These are phyloP conservation scores for Hanseniaspora taiwanica DNA, from an alignment of 805 yeast genomes.

Conservation along the genomic window DNA sequence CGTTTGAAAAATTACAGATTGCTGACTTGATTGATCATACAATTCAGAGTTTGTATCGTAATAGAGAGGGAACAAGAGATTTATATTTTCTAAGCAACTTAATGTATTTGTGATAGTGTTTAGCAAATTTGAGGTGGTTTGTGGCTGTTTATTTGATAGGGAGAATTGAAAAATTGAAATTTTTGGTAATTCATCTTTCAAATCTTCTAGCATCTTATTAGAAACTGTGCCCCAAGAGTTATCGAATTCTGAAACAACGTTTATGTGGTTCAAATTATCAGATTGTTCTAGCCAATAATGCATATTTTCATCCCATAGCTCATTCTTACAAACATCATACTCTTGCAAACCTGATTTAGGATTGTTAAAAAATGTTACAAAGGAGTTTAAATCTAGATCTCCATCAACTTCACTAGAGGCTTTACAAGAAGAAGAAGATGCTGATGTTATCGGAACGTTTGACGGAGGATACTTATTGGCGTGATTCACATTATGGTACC, in stretches of 20 bases:
- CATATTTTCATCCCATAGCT: constrained; percentile 44
- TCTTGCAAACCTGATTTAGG: constrained; percentile 49
- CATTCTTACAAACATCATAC: constrained; percentile 33
- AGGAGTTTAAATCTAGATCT: constrained; percentile 7
- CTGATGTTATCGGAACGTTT: constrained; percentile 2
- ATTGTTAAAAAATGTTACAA: constrained; percentile 28
- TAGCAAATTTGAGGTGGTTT: constrained; percentile 10
- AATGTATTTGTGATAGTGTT: constrained; percentile 35
- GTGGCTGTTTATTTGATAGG: constrained; percentile 28
- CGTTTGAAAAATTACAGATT: constrained; percentile 4
- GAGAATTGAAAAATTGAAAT: constrained; percentile 22
- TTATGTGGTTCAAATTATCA: constrained; percentile 62
- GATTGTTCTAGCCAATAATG: constrained; percentile 59
- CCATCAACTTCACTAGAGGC: constrained; percentile 5
- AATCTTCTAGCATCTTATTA: constrained; percentile 31
- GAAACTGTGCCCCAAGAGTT: constrained; percentile 79
- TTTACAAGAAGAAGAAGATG: no score
- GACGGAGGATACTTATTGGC: not conserved
- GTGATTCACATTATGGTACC: constrained; percentile 32
- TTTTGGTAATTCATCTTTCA: constrained; percentile 60
- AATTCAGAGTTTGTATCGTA: not conserved
- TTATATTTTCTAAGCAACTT: constrained; percentile 33
- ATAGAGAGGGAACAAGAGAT: constrained; percentile 45
- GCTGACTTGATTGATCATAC: constrained; percentile 1
- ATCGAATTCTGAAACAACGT: constrained; percentile 56